These are phyloP conservation scores for Paxillus rubicundulus DNA, from an alignment of 768 basidiomycete genomes.

Conservation along the genomic window DNA sequence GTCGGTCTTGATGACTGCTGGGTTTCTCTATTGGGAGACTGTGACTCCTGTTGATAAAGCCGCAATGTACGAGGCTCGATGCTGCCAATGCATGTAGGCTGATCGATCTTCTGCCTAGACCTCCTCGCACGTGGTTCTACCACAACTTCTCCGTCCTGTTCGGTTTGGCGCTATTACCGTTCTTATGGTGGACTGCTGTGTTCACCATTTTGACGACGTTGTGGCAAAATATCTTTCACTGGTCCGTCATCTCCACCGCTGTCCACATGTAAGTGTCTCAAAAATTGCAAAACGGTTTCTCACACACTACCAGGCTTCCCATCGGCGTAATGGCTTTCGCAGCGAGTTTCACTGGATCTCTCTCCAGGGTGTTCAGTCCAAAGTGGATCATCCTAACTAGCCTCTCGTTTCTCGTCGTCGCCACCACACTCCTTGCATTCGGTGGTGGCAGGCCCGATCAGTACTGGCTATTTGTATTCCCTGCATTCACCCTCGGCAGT, in stretches of 20 bases:
- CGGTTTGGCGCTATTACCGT: slow-evolving; percentile 30
- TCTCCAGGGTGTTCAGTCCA: no score
- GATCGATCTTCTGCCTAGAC: not conserved
- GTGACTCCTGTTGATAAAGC: slow-evolving; percentile 37
- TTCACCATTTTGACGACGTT: slow-evolving; percentile 30
- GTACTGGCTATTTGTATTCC: no score
- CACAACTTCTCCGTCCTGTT: slow-evolving; percentile 36
- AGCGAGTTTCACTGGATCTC: slow-evolving; percentile 6
- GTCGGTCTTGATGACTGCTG: slow-evolving; percentile 19
- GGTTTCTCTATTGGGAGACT: slow-evolving; percentile 47
- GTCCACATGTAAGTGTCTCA: slow-evolving; percentile 23
- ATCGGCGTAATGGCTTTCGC: slow-evolving; percentile 37
- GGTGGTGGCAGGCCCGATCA: slow-evolving; percentile 35
- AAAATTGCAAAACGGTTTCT: slow-evolving; percentile 4
- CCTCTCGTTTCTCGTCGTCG: slow-evolving; percentile 32
- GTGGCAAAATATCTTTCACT: slow-evolving; percentile 28
- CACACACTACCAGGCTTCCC: slow-evolving; percentile 28
- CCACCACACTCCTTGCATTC: slow-evolving; percentile 41
- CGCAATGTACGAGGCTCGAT: slow-evolving; percentile 31
- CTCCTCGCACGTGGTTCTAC: slow-evolving; percentile 11
- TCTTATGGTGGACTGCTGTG: slow-evolving; percentile 35
- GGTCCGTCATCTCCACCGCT: no score
- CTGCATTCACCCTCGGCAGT: no score
- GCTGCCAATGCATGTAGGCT: not conserved
- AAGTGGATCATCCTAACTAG: slow-evolving; percentile 16